Percentiles rank a stretch among this genome's conserved stretches.
phyloP scores from a whole-genome alignment of 345 rosid species.

The Nasturtium officinale region DNA sequence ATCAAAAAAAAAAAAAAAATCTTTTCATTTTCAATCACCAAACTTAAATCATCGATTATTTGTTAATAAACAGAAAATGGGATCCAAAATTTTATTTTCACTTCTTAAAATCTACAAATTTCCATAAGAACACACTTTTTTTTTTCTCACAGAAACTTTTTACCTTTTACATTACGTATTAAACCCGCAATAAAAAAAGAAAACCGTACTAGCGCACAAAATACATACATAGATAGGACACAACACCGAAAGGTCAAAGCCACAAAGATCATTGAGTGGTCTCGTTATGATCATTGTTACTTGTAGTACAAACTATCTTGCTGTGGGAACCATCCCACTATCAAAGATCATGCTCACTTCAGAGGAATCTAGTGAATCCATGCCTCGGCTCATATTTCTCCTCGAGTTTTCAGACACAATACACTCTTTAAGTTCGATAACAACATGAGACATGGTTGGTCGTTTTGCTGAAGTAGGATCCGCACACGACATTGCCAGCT shows the following conservation, averaged over 20 bases:
- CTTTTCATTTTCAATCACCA: background rate
- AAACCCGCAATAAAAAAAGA: background rate
- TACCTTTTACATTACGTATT: background rate
- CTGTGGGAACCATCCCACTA: constrained; percentile 25
- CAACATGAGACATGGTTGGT: constrained; percentile 42
- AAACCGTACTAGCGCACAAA: background rate
- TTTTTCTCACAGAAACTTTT: background rate
- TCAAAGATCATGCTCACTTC: constrained; percentile 35
- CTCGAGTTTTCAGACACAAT: constrained; percentile 30
- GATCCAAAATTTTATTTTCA: background rate
- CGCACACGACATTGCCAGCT: constrained; percentile 34
- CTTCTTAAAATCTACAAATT: background rate
- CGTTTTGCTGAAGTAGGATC: constrained; percentile 27
- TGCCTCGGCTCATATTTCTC: constrained; percentile 27
- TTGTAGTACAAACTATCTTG: constrained; percentile 32
- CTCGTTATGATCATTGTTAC: background rate
- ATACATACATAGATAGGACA: background rate
- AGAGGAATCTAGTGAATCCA: constrained; percentile 23
- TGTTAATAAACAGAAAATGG: background rate
- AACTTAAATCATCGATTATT: background rate
- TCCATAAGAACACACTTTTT: background rate
- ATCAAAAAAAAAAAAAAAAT: too few relatives aligned
- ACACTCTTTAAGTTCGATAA: constrained; percentile 20
- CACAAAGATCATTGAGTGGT: constrained; percentile 8
- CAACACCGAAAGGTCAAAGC: background rate